These are phyloP conservation scores for Sugiyamaella novakii DNA, from an alignment of 1,139 yeast genomes.

Conservation along the genomic window DNA sequence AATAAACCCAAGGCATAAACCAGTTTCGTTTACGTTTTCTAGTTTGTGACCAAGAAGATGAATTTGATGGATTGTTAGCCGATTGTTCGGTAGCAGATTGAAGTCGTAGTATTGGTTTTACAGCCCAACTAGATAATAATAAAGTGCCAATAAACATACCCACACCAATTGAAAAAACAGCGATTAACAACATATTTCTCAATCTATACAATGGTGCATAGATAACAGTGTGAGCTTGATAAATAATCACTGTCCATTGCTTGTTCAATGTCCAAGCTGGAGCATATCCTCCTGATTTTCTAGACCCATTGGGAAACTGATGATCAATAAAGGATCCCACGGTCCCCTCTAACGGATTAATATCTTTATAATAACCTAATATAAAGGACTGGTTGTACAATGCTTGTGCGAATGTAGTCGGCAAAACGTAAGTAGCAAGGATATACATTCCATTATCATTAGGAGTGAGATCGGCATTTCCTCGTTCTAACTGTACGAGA, in stretches of 20 bases:
- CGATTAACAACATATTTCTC: constrained; percentile 72
- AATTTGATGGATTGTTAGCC: constrained; percentile 30
- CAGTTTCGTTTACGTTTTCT: constrained; percentile 5
- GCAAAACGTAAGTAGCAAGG: constrained; percentile 22
- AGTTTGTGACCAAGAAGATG: constrained; percentile 3
- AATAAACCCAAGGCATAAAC: constrained; percentile 4
- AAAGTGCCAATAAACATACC: constrained; percentile 76
- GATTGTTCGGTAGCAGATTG: constrained; percentile 82
- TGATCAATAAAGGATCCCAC: constrained; percentile 57
- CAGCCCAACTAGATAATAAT: constrained; percentile 84
- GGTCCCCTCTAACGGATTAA: constrained; percentile 43
- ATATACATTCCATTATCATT: constrained; percentile 1
- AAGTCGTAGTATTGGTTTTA: constrained; percentile 76
- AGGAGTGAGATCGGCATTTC: background rate
- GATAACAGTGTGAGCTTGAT: constrained; percentile 62
- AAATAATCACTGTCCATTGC: constrained; percentile 72
- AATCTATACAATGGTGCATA: constrained; percentile 65
- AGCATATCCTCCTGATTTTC: constrained; percentile 71
- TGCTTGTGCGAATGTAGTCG: constrained; percentile 20
- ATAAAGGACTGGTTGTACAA: constrained; percentile 28
- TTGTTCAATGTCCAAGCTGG: constrained; percentile 52
- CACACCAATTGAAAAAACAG: constrained; percentile 77
- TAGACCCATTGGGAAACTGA: constrained; percentile 43
- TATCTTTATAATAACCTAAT: constrained; percentile 24
- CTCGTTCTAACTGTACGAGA: constrained; percentile 31